These are phyloP conservation scores for Pseudoturritis turrita DNA, from an alignment of 345 rosid species.

Conservation along the genomic window DNA sequence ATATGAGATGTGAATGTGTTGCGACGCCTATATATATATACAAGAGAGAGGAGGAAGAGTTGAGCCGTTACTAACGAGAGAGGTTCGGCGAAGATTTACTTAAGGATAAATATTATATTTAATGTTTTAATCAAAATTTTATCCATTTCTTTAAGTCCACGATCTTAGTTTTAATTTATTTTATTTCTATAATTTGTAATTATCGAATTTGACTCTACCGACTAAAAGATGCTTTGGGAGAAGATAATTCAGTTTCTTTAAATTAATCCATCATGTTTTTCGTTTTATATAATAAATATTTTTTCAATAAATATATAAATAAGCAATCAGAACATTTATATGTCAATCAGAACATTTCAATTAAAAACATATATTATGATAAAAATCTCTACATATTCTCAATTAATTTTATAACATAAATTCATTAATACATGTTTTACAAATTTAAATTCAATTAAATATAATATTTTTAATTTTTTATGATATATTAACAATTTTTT, in stretches of 20 bases:
- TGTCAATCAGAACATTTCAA: too few relatives aligned
- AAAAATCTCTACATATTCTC: too few relatives aligned
- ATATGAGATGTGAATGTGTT: conserved; percentile 2
- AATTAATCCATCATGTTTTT: conserved; percentile 1
- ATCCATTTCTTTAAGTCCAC: neutral
- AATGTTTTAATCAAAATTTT: neutral
- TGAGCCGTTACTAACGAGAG: neutral
- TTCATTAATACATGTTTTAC: too few relatives aligned
- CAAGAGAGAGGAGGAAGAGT: neutral
- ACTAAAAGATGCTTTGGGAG: neutral
- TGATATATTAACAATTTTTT: too few relatives aligned
- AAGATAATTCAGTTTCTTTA: neutral
- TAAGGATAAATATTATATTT: neutral
- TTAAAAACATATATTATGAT: too few relatives aligned
- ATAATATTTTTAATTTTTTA: too few relatives aligned
- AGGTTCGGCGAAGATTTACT: neutral
- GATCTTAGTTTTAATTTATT: neutral
- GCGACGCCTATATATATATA: neutral
- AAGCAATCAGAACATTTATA: too few relatives aligned
- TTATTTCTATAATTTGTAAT: neutral
- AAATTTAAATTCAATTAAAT: too few relatives aligned
- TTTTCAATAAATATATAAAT: too few relatives aligned
- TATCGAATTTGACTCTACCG: conserved; percentile 14
- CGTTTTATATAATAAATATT: neutral
- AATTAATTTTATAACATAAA: too few relatives aligned